Conservation (phyloP, 345 rosid species). For the Ceriops decandra region DNA sequence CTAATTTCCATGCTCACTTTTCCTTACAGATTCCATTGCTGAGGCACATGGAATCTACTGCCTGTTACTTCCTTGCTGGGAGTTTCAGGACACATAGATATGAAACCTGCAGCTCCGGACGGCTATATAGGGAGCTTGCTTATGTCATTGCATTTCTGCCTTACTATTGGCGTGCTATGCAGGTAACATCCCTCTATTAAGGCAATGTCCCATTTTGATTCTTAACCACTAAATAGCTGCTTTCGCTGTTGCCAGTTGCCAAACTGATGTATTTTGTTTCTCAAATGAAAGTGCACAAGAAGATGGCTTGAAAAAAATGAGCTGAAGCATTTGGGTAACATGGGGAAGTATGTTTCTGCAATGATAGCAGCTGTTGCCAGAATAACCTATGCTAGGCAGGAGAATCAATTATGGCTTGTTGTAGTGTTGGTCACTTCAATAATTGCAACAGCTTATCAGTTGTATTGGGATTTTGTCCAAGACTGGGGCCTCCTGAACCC, state of each 20-base stretch:
- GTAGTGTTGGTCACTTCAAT: constrained; percentile 60
- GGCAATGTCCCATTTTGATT: neutral
- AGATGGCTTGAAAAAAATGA: constrained; percentile 85
- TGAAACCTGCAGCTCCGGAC: constrained; percentile 65
- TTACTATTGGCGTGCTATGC: constrained; percentile 96
- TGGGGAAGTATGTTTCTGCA: constrained; percentile 96
- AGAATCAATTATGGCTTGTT: constrained; percentile 44
- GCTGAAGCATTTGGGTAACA: constrained; percentile 65
- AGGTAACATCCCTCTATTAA: constrained; percentile 36
- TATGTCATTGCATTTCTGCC: constrained; percentile 83
- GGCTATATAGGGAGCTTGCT: constrained; percentile 60
- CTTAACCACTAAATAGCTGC: too few relatives aligned
- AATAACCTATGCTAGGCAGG: constrained; percentile 58
- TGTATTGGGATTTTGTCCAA: constrained; percentile 94
- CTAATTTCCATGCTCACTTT: neutral
- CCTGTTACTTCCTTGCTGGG: constrained; percentile 77
- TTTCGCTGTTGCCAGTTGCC: neutral
- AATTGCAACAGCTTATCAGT: constrained; percentile 69
- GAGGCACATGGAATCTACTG: constrained; percentile 79
- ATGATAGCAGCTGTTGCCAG: constrained; percentile 95
- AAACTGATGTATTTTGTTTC: neutral
- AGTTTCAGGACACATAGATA: constrained; percentile 62
- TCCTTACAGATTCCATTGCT: constrained; percentile 64
- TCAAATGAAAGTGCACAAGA: constrained; percentile 59
- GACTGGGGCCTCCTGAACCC: constrained; percentile 89